Conservation (phyloP, 1,284 basidiomycete genomes). For the Sphaerobolus stellatus region DNA sequence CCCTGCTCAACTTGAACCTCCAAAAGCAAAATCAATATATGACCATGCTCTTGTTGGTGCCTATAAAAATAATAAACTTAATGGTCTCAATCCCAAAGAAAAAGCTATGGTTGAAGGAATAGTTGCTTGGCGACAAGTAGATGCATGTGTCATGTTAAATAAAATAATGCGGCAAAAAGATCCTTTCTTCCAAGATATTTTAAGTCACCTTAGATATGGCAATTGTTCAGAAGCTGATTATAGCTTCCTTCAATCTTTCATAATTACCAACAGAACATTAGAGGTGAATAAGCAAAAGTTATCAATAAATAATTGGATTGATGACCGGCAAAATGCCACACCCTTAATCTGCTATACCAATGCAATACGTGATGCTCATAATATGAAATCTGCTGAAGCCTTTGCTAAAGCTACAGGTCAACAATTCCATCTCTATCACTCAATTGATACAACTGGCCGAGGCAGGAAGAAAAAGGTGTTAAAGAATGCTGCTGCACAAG, state of each 20-base stretch:
- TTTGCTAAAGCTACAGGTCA: background rate
- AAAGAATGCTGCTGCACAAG: constrained; percentile 1
- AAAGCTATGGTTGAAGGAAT: background rate
- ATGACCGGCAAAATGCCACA: background rate
- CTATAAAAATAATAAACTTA: background rate
- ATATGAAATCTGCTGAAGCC: background rate
- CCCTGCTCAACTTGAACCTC: background rate
- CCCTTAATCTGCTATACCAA: constrained; percentile 4
- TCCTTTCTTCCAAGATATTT: background rate
- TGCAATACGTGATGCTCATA: constrained; percentile 6
- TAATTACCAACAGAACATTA: background rate
- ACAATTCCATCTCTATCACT: constrained; percentile 4
- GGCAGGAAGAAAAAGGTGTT: background rate
- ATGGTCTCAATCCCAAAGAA: background rate
- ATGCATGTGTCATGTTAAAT: background rate
- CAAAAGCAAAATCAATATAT: background rate
- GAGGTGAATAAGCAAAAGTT: background rate
- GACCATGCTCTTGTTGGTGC: background rate
- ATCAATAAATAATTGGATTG: background rate
- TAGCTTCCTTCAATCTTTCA: background rate
- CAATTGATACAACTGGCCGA: background rate
- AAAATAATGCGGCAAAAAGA: constrained; percentile 5
- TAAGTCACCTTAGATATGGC: background rate
- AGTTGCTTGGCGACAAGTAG: background rate
- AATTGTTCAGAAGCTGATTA: background rate